Percentiles rank a stretch among this genome's conserved stretches.
phyloP scores from a whole-genome alignment of 2,329 filamentous ascomycete genomes.

The Nothophaeocryptopus gaeumannii region DNA sequence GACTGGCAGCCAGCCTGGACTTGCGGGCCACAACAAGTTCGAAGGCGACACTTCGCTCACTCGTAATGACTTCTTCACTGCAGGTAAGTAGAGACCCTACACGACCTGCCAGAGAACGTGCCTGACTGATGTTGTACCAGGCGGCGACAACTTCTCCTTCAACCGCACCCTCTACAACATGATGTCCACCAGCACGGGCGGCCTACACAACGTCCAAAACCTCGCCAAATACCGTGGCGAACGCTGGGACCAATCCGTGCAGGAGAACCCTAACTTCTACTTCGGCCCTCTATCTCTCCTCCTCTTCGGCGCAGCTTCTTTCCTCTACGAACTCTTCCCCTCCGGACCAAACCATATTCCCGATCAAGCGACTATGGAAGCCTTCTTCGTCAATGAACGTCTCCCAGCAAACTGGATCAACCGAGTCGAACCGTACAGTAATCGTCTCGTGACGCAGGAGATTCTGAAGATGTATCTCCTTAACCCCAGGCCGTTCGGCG shows the following conservation, averaged over 20 bases:
- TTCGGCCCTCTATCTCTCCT: slow-evolving; percentile 43
- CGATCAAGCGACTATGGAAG: slow-evolving; percentile 33
- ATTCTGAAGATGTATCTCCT: slow-evolving; percentile 42
- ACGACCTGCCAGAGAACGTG: too few species aligned
- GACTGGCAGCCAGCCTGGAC: slow-evolving; percentile 41
- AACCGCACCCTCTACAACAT: slow-evolving; percentile 42
- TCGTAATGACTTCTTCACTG: slow-evolving; percentile 41
- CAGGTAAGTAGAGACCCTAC: not conserved
- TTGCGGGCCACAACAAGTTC: slow-evolving; percentile 47
- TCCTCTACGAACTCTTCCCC: slow-evolving; percentile 45
- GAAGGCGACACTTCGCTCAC: slow-evolving; percentile 43
- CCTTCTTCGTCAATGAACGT: slow-evolving; percentile 42
- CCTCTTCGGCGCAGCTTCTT: slow-evolving; percentile 43
- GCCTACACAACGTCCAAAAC: slow-evolving; percentile 39
- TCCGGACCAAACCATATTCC: slow-evolving; percentile 25
- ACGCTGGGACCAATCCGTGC: slow-evolving; percentile 40
- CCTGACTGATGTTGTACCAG: slow-evolving; percentile 16
- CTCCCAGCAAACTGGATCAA: slow-evolving; percentile 41
- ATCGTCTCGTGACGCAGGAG: slow-evolving; percentile 34
- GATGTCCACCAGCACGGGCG: slow-evolving; percentile 36
- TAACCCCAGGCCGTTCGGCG: slow-evolving; percentile 45
- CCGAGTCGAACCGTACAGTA: slow-evolving; percentile 31
- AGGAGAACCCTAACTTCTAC: slow-evolving; percentile 43
- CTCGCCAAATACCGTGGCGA: slow-evolving; percentile 40
- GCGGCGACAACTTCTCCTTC: slow-evolving; percentile 37